Base-by-base conservation (phyloP, 495 filamentous ascomycete species). In the Alectoria sarmentosa region DNA sequence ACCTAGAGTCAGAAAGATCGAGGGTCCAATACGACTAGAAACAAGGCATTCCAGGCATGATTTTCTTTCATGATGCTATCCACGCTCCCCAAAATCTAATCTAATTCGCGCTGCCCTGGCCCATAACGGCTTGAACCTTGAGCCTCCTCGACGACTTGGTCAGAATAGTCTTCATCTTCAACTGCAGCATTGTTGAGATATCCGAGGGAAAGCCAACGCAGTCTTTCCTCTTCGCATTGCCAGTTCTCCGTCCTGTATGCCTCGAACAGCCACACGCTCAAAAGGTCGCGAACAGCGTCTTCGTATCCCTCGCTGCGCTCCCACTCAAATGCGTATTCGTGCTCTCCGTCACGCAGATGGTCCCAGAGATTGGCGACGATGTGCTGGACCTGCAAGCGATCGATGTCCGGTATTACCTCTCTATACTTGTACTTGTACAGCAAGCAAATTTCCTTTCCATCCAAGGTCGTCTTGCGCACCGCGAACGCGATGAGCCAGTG, bases 341-440 rank as follows among this genome's bases (percentile, higher is more conserved):
- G 42, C 34, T 62, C 60, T 30, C 60, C 42, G 13, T 52, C 17
- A 23, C 34, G 39, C 19, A 62, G 5, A 10, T 46, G 52, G 19
- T 52, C 28, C 42, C 46, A 52, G 15, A 62, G 46, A 42, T 52
- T 28, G 17, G 2, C 49, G 49, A 52, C n/a, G 39, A 44, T 13
- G 34, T 62, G 26, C 46, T 34, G 14, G 14, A 19, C 30, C 30
- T 48, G 39, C 34, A 49, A 37, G 41, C 34, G 7, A 11, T 62
- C 42, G 14, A 62, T 52, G 4, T 38, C 42, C n/a, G 42, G 41
- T 52, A 49, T 49, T 14, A 38, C 26, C 4, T 62, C 30, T 3
- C 42, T 21, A 19, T 62, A 62, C 42, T 34, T 34, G 46, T 46
- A 61, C 26, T 36, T 61, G 59, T 48, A 61, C 44, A 61, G 15